Evolutionary conservation across 2,329 filamentous ascomycete species (phyloP).

Genomic region (Apiospora kogelbergensis): DNA sequence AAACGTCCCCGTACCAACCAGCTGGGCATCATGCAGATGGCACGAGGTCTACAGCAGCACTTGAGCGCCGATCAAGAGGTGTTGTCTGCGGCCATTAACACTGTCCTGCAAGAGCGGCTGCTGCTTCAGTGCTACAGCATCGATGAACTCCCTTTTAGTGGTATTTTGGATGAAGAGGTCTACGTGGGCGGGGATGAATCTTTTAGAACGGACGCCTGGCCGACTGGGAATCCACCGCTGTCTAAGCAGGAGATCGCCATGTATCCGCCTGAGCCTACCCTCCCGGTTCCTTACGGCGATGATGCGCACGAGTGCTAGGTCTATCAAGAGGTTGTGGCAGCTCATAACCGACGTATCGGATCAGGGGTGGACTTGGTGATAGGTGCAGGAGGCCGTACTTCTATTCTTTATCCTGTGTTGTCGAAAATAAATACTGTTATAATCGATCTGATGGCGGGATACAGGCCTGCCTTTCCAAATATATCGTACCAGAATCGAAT

Average conservation of each 20-base stretch:
- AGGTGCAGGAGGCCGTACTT: not conserved
- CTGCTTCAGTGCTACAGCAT: constrained; percentile 17
- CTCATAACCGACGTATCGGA: not conserved
- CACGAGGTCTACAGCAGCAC: constrained; percentile 39
- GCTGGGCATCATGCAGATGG: constrained; percentile 42
- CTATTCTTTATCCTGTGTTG: not conserved
- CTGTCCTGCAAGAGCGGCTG: constrained; percentile 28
- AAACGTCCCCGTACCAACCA: constrained; percentile 47
- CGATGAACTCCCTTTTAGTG: constrained; percentile 21
- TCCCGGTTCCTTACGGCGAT: constrained; percentile 23
- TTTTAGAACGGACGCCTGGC: constrained; percentile 21
- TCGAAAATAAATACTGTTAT: not conserved
- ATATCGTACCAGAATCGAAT: no score
- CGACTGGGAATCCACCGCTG: constrained; percentile 24
- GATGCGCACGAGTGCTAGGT: constrained; percentile 19
- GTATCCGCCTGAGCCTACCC: constrained; percentile 20
- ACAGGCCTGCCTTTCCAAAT: no score
- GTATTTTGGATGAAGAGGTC: constrained; percentile 28
- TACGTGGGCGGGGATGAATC: constrained; percentile 15
- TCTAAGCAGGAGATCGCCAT: constrained; percentile 16
- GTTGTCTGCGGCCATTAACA: constrained; percentile 24
- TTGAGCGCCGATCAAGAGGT: constrained; percentile 41
- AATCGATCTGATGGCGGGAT: no score
- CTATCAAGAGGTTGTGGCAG: not conserved
- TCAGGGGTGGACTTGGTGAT: not conserved